Conservation (phyloP, 2,329 filamentous ascomycete species). For the Ophiobolus disseminans region DNA sequence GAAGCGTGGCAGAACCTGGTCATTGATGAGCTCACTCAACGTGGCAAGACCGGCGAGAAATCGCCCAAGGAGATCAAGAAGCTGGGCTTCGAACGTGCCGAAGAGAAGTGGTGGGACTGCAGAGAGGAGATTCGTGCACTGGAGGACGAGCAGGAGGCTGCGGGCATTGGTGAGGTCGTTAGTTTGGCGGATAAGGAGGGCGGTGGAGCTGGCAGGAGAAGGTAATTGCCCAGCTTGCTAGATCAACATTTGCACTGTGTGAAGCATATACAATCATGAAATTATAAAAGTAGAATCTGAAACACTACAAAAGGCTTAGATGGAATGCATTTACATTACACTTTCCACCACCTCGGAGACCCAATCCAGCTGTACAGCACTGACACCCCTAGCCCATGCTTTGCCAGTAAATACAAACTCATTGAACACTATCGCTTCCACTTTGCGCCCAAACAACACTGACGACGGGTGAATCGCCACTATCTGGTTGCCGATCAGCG, state of each 20-base stretch:
- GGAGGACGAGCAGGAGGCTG: conserved; percentile 95
- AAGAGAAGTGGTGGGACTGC: conserved; percentile 99
- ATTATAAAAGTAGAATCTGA: neutral
- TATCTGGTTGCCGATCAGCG: conserved; percentile 66
- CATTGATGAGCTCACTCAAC: conserved; percentile 74
- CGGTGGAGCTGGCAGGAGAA: conserved; percentile 44
- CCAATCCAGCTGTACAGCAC: conserved; percentile 69
- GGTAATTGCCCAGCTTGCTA: too few relatives aligned
- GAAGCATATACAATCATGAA: too few relatives aligned
- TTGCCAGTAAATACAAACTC: conserved; percentile 71
- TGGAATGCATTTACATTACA: conserved; percentile 27
- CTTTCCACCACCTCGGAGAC: conserved; percentile 58
- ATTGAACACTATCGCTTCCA: conserved; percentile 69
- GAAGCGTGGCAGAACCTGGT: conserved; percentile 90
- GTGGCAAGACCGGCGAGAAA: conserved; percentile 65
- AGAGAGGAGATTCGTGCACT: conserved; percentile 89
- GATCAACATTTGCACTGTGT: too few relatives aligned
- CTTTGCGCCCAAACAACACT: conserved; percentile 62
- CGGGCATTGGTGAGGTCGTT: conserved; percentile 93
- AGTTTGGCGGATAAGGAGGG: conserved; percentile 75
- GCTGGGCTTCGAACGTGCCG: conserved; percentile 85
- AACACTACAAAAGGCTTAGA: neutral
- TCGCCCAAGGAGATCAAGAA: conserved; percentile 90
- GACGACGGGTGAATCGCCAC: conserved; percentile 70
- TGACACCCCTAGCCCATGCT: conserved; percentile 68